phyloP scores from a whole-genome alignment of 352 stramenopile species.

The Phytophthora tentaculata region DNA sequence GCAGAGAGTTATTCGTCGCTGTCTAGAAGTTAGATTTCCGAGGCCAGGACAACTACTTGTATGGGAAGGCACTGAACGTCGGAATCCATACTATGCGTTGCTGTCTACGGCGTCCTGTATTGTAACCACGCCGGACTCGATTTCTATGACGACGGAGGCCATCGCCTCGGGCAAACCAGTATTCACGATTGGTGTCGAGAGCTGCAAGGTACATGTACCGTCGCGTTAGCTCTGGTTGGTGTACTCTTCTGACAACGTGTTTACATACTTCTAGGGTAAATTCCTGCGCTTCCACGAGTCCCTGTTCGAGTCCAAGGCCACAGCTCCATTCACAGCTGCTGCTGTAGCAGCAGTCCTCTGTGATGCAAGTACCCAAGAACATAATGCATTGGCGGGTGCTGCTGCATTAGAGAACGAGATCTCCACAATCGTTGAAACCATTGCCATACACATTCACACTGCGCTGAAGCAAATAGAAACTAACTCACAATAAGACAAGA shows the following conservation, averaged over 20 bases:
- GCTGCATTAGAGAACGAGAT: conserved; percentile 53
- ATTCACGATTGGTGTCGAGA: conserved; percentile 53
- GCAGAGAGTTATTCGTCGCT: conserved; percentile 39
- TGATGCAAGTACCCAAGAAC: neutral
- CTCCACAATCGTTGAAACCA: conserved; percentile 29
- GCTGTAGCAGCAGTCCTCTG: conserved; percentile 10
- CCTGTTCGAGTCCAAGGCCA: conserved; percentile 40
- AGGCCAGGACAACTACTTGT: conserved; percentile 46
- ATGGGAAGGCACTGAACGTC: conserved; percentile 51
- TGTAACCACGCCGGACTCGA: conserved; percentile 78
- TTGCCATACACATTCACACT: conserved; percentile 13
- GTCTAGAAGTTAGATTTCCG: conserved; percentile 25
- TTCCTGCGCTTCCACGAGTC: conserved; percentile 61
- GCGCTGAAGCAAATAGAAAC: conserved; percentile 11
- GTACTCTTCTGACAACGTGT: neutral
- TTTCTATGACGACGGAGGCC: conserved; percentile 85
- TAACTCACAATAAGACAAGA: neutral
- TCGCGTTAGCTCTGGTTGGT: neutral
- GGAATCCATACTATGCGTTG: conserved; percentile 73
- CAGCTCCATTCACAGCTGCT: conserved; percentile 33
- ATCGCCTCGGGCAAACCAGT: conserved; percentile 61
- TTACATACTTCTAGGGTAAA: conserved; percentile 42
- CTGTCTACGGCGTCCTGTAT: conserved; percentile 54
- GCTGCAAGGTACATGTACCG: conserved; percentile 42
- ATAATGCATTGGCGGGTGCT: neutral